phyloP scores from a whole-genome alignment of 176 grass and related monocot species.

The Aegilops longissima region DNA sequence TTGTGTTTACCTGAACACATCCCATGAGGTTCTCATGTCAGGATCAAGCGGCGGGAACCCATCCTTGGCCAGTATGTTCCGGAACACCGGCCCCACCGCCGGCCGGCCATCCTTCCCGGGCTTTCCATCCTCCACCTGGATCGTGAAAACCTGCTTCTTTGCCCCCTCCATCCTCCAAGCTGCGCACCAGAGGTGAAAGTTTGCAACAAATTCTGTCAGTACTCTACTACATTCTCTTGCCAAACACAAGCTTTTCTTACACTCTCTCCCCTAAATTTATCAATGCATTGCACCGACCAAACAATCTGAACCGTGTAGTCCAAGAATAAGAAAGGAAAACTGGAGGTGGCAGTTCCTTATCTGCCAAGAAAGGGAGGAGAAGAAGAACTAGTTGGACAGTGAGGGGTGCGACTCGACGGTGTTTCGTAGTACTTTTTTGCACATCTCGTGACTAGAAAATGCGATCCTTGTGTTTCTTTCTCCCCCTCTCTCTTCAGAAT shows the following conservation, averaged over 20 bases:
- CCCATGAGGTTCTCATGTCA: slow-evolving; percentile 87
- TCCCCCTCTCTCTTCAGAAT: background rate
- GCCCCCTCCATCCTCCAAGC: slow-evolving; percentile 33
- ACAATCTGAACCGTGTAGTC: background rate
- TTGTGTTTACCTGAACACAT: slow-evolving; percentile 82
- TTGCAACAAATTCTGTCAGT: slow-evolving; percentile 7
- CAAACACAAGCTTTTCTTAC: too few relatives aligned
- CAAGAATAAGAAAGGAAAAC: background rate
- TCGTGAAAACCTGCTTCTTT: slow-evolving; percentile 53
- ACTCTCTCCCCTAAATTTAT: too few relatives aligned
- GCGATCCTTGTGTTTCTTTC: background rate
- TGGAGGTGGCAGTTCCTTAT: background rate
- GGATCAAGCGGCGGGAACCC: slow-evolving; percentile 58
- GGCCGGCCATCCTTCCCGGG: slow-evolving; percentile 63
- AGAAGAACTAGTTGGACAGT: background rate
- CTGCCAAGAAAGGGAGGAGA: background rate
- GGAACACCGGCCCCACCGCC: slow-evolving; percentile 75
- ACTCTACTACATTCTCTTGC: background rate
- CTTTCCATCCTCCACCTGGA: slow-evolving; percentile 70
- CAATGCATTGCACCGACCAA: background rate
- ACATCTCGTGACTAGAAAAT: slow-evolving; percentile 15
- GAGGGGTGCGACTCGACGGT: background rate
- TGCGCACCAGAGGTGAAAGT: slow-evolving; percentile 8
- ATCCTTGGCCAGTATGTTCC: slow-evolving; percentile 68
- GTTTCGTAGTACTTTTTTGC: slow-evolving; percentile 2